Evolutionary conservation across 768 basidiomycete species (phyloP), one percentile per base, ranked within the genome.

Genomic region (Harrya chromipes): DNA sequence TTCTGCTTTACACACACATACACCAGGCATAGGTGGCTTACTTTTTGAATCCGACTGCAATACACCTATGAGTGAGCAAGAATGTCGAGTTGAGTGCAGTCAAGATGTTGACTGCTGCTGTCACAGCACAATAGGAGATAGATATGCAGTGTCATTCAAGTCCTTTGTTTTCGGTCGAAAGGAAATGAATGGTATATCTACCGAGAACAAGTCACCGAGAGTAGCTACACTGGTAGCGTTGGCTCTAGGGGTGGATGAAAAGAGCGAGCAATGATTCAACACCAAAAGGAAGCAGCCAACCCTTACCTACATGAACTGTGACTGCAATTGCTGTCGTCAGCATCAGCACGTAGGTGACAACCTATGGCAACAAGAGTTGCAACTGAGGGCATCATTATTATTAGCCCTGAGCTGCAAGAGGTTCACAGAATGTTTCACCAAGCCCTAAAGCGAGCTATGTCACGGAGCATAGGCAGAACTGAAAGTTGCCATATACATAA

Each of bases 51-150:
- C 43, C 43, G 7, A 23, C 26, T 6, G 49, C 43, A 17, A 40
- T 23, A 3, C 49, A 29, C 26, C 37, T 45, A 29, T 29, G 43
- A 2, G 43, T 27, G 16, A 50, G 43, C 37, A 50, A 20, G 24
- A 37, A 50, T 11, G 43, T 46, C 37, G 46, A 38, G 37, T 24
- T 46, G 10, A 39, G 4, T 9, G 49, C 49, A 29, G 46, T 50
- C 17, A 34, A 17, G 16, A 50, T 46, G 31, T 46, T 43, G 29
- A 45, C 49, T 14, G 4, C 43, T 13, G 43, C 49, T 6, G 31
- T 29, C 17, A 50, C 23, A 16, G 49, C 21, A 24, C 38, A 50
- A 16, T 50, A 50, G 6, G 49, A 24, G 39, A 46, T 23, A 6
- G 49, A 24, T 1, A 50, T 10, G 27, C 3, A 7, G 8, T 3